These are phyloP conservation scores for Lasiodiplodia sp. DNA, from an alignment of 2,329 filamentous ascomycete genomes.

Conservation along the genomic window DNA sequence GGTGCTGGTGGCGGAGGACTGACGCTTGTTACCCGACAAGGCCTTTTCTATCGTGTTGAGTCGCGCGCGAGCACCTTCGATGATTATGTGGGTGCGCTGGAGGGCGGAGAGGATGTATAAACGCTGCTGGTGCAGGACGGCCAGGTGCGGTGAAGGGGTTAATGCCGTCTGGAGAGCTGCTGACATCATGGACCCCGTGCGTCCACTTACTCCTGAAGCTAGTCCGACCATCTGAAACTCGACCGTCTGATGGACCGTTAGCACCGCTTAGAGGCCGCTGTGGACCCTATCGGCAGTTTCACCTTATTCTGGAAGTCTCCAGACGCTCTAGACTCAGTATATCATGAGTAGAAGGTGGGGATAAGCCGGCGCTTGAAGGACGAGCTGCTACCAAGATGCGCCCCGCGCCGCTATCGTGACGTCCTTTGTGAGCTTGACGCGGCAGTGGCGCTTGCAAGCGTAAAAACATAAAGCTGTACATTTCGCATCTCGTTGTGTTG, in stretches of 20 bases:
- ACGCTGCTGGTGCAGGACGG: conserved; percentile 27
- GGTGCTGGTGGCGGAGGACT: not conserved
- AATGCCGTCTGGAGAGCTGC: conserved; percentile 22
- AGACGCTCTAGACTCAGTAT: conserved; percentile 14
- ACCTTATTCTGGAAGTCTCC: conserved; percentile 23
- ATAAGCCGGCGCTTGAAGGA: conserved; percentile 4
- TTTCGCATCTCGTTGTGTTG: not conserved
- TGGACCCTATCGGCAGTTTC: conserved; percentile 20
- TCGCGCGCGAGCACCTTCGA: conserved; percentile 22
- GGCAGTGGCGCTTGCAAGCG: conserved; percentile 13
- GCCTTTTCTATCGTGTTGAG: conserved; percentile 11
- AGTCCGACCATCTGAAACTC: conserved; percentile 25
- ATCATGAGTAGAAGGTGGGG: conserved; percentile 16
- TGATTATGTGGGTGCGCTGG: conserved; percentile 17
- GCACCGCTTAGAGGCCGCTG: conserved; percentile 12
- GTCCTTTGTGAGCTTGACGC: not conserved
- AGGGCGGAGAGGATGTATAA: conserved; percentile 28
- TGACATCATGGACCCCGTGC: conserved; percentile 28
- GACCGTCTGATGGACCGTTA: conserved; percentile 14
- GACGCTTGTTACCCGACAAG: not conserved
- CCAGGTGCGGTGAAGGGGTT: conserved; percentile 23
- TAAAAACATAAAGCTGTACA: not conserved
- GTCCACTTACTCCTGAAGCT: conserved; percentile 17
- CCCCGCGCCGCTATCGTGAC: not conserved
- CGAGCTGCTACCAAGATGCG: not conserved